Base-by-base conservation (phyloP, 2,329 filamentous ascomycete genomes). In the Exophiala lecanii-corni region DNA sequence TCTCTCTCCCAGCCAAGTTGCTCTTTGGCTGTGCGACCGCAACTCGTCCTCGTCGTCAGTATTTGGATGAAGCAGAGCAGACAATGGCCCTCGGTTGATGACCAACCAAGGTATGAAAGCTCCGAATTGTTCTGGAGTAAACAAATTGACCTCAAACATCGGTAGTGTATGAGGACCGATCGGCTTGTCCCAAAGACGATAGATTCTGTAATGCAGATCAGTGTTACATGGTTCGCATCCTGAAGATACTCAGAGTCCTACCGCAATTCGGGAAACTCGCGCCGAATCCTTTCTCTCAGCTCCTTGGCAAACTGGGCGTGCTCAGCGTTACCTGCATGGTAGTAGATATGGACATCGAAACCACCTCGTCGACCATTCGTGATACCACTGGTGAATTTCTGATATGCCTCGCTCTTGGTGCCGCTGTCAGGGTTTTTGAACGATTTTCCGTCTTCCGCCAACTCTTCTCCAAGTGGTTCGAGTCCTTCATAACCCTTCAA, bases 71-170 rank as follows among this genome's bases (percentile, higher is more conserved):
- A 95, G 63, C 15, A 96, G 68, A 3, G 71, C 88, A 36, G 84
- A 89, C 47, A 95, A 64, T 2, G 86, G 86, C 0, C 89, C 89
- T 4, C 89, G 75, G 65, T 89, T 82, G 44, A 95, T 78, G 20
- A 86, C 76, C 20, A 95, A 68, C 89, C 89, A 95, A 0, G 86
- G 76, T 28, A 96, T 69, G 57, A 95, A 94, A 0, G 89, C 89
- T 0, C 89, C 89, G 58, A 95, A 95, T 62, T 95, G 86, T 2
- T 79, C 81, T 0, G 89, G 89, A 0, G 82, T 88, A 62, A 91
- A 87, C 15, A 95, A 34, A 55, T 94, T 94, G 34, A 95, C 87
- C 65, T 96, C 89, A 57, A 95, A 95, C 88, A 94, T 95, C 39
- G 81, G 84, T 1, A 88, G 64, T 0, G 84, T 82, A 62, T 95